These are phyloP conservation scores for Chaetomium globosum DNA, from an alignment of 2,329 filamentous ascomycete species.

Conservation along the genomic window DNA sequence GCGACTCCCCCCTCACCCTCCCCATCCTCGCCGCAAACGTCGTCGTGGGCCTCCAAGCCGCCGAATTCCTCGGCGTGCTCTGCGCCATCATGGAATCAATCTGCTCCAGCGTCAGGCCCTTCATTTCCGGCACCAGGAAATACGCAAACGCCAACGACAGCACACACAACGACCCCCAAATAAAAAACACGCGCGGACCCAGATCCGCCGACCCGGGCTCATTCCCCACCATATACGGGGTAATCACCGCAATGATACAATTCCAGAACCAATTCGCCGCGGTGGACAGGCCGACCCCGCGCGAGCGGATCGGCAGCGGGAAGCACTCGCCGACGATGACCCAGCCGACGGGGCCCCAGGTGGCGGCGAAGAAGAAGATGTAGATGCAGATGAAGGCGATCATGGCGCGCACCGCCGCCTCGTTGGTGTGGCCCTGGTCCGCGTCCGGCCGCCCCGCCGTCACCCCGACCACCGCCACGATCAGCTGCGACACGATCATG, in stretches of 20 bases:
- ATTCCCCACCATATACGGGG: constrained; percentile 71
- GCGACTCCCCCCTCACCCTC: constrained; percentile 17
- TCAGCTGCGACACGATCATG: constrained; percentile 71
- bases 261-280: constrained; percentile 66
- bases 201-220: constrained; percentile 51
- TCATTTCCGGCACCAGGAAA: constrained; percentile 41
- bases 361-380: constrained; percentile 78
- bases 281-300: constrained; percentile 66
- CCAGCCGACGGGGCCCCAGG: constrained; percentile 70
- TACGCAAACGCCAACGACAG: constrained; percentile 37
- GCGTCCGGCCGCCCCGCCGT: constrained; percentile 28
- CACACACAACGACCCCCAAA: constrained; percentile 39
- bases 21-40: constrained; percentile 39
- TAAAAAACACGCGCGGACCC: constrained; percentile 43
- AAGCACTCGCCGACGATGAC: constrained; percentile 75
- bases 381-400: constrained; percentile 78
- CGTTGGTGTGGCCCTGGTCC: constrained; percentile 45
- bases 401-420: constrained; percentile 52
- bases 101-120: constrained; percentile 40
- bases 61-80: constrained; percentile 35
- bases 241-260: constrained; percentile 76
- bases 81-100: constrained; percentile 41
- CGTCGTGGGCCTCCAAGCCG: constrained; percentile 33
- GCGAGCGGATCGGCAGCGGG: constrained; percentile 74
- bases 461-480: constrained; percentile 65